A percentile compares a stretch with the other conserved stretches of the same genome.
Conservation (phyloP, 345 rosid species). For the Euphorbia lathyris region DNA sequence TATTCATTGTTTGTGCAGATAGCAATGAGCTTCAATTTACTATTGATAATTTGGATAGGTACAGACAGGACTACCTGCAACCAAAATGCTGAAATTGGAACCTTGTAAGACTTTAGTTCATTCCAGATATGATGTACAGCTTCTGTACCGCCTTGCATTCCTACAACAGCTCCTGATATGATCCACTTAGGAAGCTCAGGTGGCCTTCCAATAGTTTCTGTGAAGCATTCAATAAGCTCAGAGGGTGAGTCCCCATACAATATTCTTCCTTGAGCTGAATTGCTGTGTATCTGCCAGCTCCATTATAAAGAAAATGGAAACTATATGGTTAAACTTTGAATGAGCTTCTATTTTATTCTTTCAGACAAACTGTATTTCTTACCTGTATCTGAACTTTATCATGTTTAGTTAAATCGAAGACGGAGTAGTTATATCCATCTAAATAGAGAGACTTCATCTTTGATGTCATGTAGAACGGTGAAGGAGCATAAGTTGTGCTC, state of each 20-base stretch:
- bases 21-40: not conserved
- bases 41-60: not conserved
- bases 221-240: conserved; percentile 55
- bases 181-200: conserved; percentile 79
- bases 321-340: conserved; percentile 29
- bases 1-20: not conserved
- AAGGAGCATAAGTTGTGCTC: conserved; percentile 82
- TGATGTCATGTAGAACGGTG: conserved; percentile 74
- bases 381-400: conserved; percentile 61
- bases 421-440: conserved; percentile 63
- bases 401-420: conserved; percentile 53
- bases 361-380: not conserved
- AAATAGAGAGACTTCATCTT: conserved; percentile 70
- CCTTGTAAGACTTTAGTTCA: conserved; percentile 39
- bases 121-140: conserved; percentile 50
- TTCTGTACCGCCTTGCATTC: conserved; percentile 80
- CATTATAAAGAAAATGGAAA: conserved; percentile 34
- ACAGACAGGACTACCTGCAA: conserved; percentile 48
- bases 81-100: conserved; percentile 73
- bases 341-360: not conserved
- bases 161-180: conserved; percentile 70
- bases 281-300: conserved; percentile 58
- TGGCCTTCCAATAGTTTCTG: conserved; percentile 61
- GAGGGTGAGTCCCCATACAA: conserved; percentile 55
- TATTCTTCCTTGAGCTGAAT: conserved; percentile 53